These are phyloP conservation scores for Phytophthora pinifolia DNA, from an alignment of 352 stramenopile genomes.

Conservation along the genomic window DNA sequence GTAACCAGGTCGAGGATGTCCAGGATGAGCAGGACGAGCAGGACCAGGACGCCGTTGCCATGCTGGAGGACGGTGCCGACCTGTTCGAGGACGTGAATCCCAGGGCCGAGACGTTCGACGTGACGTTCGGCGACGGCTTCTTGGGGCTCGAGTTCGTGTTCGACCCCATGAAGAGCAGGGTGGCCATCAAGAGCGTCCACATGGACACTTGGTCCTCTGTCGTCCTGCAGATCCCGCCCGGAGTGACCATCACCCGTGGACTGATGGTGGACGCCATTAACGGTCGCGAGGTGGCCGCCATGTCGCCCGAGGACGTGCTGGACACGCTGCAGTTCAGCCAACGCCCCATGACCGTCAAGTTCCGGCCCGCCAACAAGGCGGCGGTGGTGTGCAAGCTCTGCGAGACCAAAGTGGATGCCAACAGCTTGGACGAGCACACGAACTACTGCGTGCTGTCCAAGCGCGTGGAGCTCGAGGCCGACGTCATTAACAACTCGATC, in stretches of 20 bases:
- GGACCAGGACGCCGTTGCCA: slow-evolving; percentile 1
- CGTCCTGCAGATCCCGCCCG: slow-evolving; percentile 45
- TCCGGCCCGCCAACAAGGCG: slow-evolving; percentile 42
- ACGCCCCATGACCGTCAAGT: slow-evolving; percentile 68
- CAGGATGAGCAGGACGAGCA: slow-evolving; percentile 9
- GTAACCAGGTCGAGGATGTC: slow-evolving; percentile 3
- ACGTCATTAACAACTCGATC: slow-evolving; percentile 74
- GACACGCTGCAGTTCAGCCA: slow-evolving; percentile 57
- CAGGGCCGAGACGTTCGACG: slow-evolving; percentile 62
- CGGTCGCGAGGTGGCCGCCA: slow-evolving; percentile 32
- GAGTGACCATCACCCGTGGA: slow-evolving; percentile 43
- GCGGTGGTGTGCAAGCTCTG: slow-evolving; percentile 82
- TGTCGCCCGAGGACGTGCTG: slow-evolving; percentile 55
- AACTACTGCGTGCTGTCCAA: slow-evolving; percentile 83
- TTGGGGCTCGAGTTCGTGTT: slow-evolving; percentile 75
- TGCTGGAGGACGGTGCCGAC: slow-evolving; percentile 23
- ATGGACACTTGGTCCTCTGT: slow-evolving; percentile 26
- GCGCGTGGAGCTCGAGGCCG: slow-evolving; percentile 70
- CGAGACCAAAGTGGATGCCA: slow-evolving; percentile 71
- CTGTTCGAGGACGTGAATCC: slow-evolving; percentile 24
- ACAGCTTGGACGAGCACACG: slow-evolving; percentile 67
- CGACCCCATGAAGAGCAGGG: slow-evolving; percentile 44
- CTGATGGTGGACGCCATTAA: slow-evolving; percentile 73
- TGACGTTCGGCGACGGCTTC: slow-evolving; percentile 70
- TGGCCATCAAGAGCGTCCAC: slow-evolving; percentile 69